phyloP scores from a whole-genome alignment of 305 asterid genomes.

The Ilex paraguariensis region DNA sequence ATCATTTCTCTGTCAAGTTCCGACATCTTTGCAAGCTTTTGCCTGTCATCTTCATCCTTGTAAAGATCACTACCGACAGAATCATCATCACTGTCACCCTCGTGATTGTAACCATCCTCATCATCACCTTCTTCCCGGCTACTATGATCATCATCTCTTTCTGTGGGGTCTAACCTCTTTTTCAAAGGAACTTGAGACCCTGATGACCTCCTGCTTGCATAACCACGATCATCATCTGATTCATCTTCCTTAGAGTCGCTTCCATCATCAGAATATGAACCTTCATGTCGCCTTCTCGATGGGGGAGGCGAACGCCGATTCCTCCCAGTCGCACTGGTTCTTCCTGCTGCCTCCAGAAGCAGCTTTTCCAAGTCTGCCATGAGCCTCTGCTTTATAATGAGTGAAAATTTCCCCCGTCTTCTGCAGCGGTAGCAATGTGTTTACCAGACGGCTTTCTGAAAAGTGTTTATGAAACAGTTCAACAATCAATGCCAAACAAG shows the following conservation, averaged over 20 bases:
- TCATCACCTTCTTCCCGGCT: constrained; percentile 61
- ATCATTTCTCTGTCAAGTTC: constrained; percentile 91
- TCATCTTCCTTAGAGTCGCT: constrained; percentile 83
- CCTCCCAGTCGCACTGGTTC: constrained; percentile 58
- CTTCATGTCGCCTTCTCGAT: constrained; percentile 49
- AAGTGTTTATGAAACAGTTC: too few relatives aligned
- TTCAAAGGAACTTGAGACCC: constrained; percentile 85
- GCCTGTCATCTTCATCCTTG: constrained; percentile 84
- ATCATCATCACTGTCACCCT: constrained; percentile 82
- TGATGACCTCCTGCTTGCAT: constrained; percentile 67
- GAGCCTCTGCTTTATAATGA: constrained; percentile 6
- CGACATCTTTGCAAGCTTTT: constrained; percentile 77
- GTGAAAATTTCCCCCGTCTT: too few relatives aligned
- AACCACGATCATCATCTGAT: constrained; percentile 72
- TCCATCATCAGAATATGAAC: constrained; percentile 75
- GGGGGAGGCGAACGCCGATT: constrained; percentile 67
- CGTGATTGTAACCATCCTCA: constrained; percentile 40
- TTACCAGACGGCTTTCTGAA: too few relatives aligned
- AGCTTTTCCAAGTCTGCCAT: constrained; percentile 84
- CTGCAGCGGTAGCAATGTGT: too few relatives aligned
- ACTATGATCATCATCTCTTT: constrained; percentile 68
- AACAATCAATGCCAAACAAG: too few relatives aligned
- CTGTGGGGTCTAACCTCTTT: constrained; percentile 75
- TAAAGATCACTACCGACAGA: constrained; percentile 95
- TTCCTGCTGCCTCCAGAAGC: constrained; percentile 94